Base-by-base conservation (phyloP, 495 filamentous ascomycete species). In the Aspergillus sclerotioniger region DNA sequence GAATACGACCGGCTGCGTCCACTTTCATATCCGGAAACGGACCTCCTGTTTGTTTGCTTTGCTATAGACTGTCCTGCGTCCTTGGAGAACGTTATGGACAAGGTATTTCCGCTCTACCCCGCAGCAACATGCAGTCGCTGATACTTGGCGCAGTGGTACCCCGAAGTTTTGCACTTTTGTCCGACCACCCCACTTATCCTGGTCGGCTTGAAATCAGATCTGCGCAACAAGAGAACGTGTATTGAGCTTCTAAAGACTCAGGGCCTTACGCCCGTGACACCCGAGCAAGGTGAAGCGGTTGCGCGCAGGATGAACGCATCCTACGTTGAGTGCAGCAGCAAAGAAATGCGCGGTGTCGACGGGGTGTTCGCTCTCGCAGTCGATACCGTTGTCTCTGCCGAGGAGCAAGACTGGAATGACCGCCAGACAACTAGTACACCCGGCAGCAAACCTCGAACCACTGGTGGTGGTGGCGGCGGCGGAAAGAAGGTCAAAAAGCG, bases 11-110 rank as follows among this genome's bases (percentile, higher is more conserved):
- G 94, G 62, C 78, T 98, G 60, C 87, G 94, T 58, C 94, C 94
- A 32, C 84, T 98, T 29, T 97, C 93, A 31, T 98, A 98, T 71
- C 94, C 94, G 2, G 94, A 98, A 73, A 98, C 94, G 19, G 95
- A 98, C 70, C 84, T 98, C 15, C 82, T 98, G 41, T 97, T 98
- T 71, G 94, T 98, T 63, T 98, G 94, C 80, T 98, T 98, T 76
- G 95, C 95, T 56, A 95, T 98, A 60, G 94, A 98, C 77, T 98
- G 95, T 72, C 94, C 94, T 16, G 96, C 96, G 68, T 98, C 94
- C 8, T 76, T 98, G 47, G 94, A 98, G 63, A 98, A 98, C 67
- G 94, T 98, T 53, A 88, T 98, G 79, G 94, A 98, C 77, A 98
- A 98, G 87, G 94, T 96, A 71, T 55, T 80, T 67, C 33, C 9